phyloP scores from a whole-genome alignment of 2,329 filamentous ascomycete genomes.

The Exophiala viscosa region DNA sequence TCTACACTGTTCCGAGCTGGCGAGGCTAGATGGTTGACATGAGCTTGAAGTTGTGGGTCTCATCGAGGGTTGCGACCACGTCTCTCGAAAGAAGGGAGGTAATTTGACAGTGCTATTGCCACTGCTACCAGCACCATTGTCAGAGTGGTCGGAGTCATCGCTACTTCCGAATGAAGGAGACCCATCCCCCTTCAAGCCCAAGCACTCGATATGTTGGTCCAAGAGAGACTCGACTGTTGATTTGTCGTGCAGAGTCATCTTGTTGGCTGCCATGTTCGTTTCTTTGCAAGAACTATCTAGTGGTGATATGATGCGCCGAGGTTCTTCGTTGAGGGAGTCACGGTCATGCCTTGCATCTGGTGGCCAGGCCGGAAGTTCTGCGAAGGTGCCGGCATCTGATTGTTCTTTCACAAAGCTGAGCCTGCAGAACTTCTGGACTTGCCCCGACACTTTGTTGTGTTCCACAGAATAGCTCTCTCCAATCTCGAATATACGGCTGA shows the following conservation, averaged over 20 bases:
- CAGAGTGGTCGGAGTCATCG: background rate
- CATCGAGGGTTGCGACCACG: background rate
- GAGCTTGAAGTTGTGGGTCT: conserved; percentile 19
- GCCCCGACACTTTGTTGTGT: conserved; percentile 2
- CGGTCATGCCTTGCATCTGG: background rate
- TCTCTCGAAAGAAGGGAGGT: background rate
- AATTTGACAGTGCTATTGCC: conserved; percentile 11
- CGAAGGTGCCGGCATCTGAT: conserved; percentile 8
- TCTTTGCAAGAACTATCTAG: background rate
- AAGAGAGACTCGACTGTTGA: conserved; percentile 29
- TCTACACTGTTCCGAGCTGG: conserved; percentile 17
- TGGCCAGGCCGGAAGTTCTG: background rate
- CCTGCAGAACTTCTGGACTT: conserved; percentile 13
- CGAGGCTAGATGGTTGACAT: conserved; percentile 23
- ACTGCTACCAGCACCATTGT: background rate
- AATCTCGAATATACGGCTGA: conserved; percentile 33
- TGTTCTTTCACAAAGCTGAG: conserved; percentile 19
- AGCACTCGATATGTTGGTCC: conserved; percentile 29
- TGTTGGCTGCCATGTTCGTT: conserved; percentile 1
- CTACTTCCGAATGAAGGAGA: conserved; percentile 2
- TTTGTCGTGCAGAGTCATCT: conserved; percentile 25
- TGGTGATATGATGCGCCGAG: too few species aligned
- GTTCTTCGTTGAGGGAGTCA: background rate
- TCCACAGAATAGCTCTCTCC: conserved; percentile 16
- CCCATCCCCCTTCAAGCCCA: conserved; percentile 19